Conservation (phyloP, 257 asterid species). For the Nicotiana noctiflora region DNA sequence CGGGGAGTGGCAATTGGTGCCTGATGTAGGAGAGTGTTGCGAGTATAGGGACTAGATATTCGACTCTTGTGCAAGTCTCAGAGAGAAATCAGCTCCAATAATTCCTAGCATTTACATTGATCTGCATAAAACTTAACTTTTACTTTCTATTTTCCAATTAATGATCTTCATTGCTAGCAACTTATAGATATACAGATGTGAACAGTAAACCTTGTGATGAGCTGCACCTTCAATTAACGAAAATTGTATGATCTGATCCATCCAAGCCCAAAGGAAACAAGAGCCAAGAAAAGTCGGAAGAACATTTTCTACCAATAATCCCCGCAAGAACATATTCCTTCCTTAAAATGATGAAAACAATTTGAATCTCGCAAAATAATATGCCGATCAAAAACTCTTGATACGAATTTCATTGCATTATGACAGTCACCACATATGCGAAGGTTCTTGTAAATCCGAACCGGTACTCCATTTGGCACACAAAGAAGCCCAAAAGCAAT, state of each 20-base stretch:
- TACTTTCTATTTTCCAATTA: not conserved
- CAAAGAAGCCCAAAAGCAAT: slow-evolving; percentile 56
- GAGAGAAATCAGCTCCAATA: not conserved
- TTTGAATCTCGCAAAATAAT: slow-evolving; percentile 63
- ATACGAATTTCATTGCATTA: slow-evolving; percentile 50
- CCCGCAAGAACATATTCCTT: slow-evolving; percentile 57
- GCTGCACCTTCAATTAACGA: not conserved
- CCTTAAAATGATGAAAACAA: slow-evolving; percentile 65
- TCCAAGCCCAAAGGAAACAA: not conserved
- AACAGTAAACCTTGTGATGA: not conserved
- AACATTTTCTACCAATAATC: slow-evolving; percentile 49
- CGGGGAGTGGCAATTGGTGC: not conserved
- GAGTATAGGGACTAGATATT: not conserved
- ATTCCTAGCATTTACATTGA: not conserved
- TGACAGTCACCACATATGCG: slow-evolving; percentile 83
- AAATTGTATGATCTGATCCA: not conserved
- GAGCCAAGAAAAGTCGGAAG: not conserved
- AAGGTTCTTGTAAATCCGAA: slow-evolving; percentile 59
- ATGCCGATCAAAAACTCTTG: slow-evolving; percentile 36
- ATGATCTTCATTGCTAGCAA: not conserved
- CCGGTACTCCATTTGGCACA: slow-evolving; percentile 38
- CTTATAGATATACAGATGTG: not conserved
- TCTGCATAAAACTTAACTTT: not conserved
- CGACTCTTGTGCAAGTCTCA: not conserved
- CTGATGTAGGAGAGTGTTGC: not conserved